Evolutionary conservation across 768 basidiomycete species (phyloP).

Genomic region (Tulasnella sp.): DNA sequence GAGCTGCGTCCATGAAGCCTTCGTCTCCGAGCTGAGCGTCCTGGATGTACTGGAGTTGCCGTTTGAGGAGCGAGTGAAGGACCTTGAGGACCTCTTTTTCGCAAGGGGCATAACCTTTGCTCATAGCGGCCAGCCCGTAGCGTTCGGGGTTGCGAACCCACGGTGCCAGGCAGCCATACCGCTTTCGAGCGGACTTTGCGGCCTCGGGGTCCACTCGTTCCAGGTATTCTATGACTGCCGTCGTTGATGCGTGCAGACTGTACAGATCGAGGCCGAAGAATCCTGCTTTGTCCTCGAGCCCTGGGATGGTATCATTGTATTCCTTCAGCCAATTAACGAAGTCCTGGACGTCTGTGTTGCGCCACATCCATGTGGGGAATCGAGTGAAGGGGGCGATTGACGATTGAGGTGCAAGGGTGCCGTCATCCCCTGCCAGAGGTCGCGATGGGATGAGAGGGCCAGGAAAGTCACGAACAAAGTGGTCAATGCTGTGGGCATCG

Average conservation of each 20-base stretch:
- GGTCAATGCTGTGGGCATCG: slow-evolving; percentile 38
- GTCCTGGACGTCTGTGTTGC: slow-evolving; percentile 36
- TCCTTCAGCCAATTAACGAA: slow-evolving; percentile 36
- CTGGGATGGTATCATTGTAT: slow-evolving; percentile 32
- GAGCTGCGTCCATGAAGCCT: slow-evolving; percentile 36
- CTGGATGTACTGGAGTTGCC: slow-evolving; percentile 34
- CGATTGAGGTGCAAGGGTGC: not conserved
- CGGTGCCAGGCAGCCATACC: slow-evolving; percentile 29
- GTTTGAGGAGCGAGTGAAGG: slow-evolving; percentile 33
- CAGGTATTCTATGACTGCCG: slow-evolving; percentile 36
- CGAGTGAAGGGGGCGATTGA: slow-evolving; percentile 27
- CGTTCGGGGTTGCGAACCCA: slow-evolving; percentile 22
- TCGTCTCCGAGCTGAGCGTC: slow-evolving; percentile 33
- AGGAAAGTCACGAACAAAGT: slow-evolving; percentile 26
- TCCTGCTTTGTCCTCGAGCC: slow-evolving; percentile 31
- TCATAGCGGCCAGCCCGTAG: slow-evolving; percentile 27
- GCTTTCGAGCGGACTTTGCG: slow-evolving; percentile 35
- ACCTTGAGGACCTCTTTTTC: slow-evolving; percentile 36
- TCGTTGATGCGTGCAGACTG: slow-evolving; percentile 35
- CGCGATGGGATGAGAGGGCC: not conserved
- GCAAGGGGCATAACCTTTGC: slow-evolving; percentile 32
- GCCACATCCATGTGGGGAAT: slow-evolving; percentile 40
- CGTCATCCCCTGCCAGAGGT: not conserved
- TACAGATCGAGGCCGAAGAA: slow-evolving; percentile 39
- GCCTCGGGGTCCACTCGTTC: slow-evolving; percentile 36